A percentile compares a stretch with the other conserved stretches of the same genome.
Evolutionary conservation across 176 grass and related monocot species (phyloP).

Genomic region (Oryza glaberrima): DNA sequence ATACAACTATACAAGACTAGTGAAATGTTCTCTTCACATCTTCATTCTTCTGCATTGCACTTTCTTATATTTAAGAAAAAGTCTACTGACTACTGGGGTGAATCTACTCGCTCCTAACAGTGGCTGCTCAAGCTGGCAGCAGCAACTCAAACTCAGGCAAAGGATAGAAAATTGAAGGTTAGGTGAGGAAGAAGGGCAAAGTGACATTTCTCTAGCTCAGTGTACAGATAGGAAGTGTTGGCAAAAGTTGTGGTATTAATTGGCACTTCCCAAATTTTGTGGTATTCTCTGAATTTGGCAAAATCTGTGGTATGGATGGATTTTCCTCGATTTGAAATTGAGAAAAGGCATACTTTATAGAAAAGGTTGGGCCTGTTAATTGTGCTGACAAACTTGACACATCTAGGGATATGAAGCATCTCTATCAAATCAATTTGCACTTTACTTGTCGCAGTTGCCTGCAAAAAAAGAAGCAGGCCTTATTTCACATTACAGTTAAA

Average conservation of each 20-base stretch:
- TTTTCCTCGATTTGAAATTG: not conserved
- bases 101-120: not conserved
- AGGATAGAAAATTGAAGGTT: not conserved
- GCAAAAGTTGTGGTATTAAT: not conserved
- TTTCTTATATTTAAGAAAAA: slow-evolving; percentile 17
- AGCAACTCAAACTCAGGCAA: not conserved
- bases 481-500: slow-evolving; percentile 23
- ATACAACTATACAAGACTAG: not conserved
- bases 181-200: not conserved
- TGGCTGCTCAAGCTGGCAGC: too few relatives aligned
- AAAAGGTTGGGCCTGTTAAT: slow-evolving; percentile 94
- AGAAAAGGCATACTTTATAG: slow-evolving; percentile 65
- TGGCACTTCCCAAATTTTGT: too few relatives aligned
- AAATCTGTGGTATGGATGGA: not conserved
- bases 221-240: not conserved
- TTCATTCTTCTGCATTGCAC: slow-evolving; percentile 28
- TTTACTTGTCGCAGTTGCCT: slow-evolving; percentile 93
- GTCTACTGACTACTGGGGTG: not conserved
- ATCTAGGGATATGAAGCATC: slow-evolving; percentile 93
- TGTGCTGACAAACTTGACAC: slow-evolving; percentile 88
- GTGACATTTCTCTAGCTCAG: not conserved
- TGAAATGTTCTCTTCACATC: not conserved
- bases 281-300: not conserved
- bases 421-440: slow-evolving; percentile 92
- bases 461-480: slow-evolving; percentile 19